Conservation (phyloP, 2,329 filamentous ascomycete species). For the Fusarium staphyleae region DNA sequence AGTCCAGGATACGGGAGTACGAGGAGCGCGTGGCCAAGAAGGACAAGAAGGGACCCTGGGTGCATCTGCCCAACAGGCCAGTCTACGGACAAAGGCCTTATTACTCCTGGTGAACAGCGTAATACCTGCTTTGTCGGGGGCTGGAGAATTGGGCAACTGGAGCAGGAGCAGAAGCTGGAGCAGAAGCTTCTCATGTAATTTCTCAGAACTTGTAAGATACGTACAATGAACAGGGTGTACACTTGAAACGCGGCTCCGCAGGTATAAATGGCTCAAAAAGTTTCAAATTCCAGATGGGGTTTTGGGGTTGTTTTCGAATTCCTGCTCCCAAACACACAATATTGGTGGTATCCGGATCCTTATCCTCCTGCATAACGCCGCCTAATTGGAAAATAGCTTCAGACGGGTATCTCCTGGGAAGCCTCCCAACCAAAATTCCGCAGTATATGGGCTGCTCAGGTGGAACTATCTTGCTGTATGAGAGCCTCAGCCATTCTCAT, state of each 20-base stretch:
- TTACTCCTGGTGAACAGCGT: conserved; percentile 77
- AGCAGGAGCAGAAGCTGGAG: conserved; percentile 5
- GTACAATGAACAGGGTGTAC: conserved; percentile 45
- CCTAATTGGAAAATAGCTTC: conserved; percentile 4
- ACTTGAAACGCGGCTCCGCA: conserved; percentile 26
- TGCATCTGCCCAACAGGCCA: conserved; percentile 84
- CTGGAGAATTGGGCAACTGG: conserved; percentile 8
- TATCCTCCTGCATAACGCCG: conserved; percentile 10
- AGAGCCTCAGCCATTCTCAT: background rate
- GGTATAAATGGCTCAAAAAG: background rate
- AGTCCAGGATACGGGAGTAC: conserved; percentile 81
- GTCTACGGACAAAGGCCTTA: conserved; percentile 86
- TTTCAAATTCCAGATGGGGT: background rate
- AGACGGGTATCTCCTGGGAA: background rate
- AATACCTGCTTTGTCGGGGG: conserved; percentile 2
- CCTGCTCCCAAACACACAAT: background rate
- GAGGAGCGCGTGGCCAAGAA: conserved; percentile 80
- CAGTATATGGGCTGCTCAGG: background rate
- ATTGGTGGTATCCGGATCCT: conserved; percentile 13
- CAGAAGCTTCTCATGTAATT: conserved; percentile 24
- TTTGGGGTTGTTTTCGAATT: background rate
- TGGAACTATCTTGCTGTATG: background rate
- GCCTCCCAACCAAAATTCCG: background rate
- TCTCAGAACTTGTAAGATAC: conserved; percentile 46
- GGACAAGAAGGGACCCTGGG: conserved; percentile 80